These are phyloP conservation scores for Termitomyces sp. DNA, from an alignment of 1,284 basidiomycete genomes.

Conservation along the genomic window DNA sequence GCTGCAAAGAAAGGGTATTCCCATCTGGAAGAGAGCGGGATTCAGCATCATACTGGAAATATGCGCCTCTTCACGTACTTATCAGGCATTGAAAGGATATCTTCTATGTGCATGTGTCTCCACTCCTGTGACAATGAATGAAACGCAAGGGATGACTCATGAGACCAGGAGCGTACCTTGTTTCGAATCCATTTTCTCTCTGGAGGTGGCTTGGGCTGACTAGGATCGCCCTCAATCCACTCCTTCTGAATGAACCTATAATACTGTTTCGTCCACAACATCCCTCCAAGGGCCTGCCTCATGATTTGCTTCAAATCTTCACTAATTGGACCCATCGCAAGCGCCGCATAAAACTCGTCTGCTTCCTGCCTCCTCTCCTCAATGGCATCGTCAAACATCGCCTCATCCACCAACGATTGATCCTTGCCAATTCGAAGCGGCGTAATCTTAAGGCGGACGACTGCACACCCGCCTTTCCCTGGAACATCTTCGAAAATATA, in stretches of 20 bases:
- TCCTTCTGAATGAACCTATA: constrained; percentile 96
- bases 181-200: constrained; percentile 87
- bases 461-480: constrained; percentile 88
- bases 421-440: constrained; percentile 73
- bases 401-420: constrained; percentile 81
- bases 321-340: constrained; percentile 78
- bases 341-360: constrained; percentile 89
- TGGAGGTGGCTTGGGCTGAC: constrained; percentile 90
- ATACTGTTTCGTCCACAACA: constrained; percentile 98
- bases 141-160: not conserved
- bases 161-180: constrained; percentile 41
- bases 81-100: constrained; percentile 98
- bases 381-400: constrained; percentile 82
- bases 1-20: constrained; percentile 95
- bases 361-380: constrained; percentile 90
- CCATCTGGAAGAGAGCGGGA: constrained; percentile 56
- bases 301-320: constrained; percentile 95
- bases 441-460: constrained; percentile 92
- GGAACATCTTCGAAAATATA: constrained; percentile 88
- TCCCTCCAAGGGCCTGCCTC: constrained; percentile 96
- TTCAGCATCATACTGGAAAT: constrained; percentile 4
- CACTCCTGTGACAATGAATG: constrained; percentile 57
- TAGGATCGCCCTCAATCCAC: constrained; percentile 93
- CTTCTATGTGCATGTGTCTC: constrained; percentile 91
- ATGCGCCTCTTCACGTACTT: constrained; percentile 51